Conservation (phyloP, 108 stramenopile species). For the Phaeodactylum tricornutum region DNA sequence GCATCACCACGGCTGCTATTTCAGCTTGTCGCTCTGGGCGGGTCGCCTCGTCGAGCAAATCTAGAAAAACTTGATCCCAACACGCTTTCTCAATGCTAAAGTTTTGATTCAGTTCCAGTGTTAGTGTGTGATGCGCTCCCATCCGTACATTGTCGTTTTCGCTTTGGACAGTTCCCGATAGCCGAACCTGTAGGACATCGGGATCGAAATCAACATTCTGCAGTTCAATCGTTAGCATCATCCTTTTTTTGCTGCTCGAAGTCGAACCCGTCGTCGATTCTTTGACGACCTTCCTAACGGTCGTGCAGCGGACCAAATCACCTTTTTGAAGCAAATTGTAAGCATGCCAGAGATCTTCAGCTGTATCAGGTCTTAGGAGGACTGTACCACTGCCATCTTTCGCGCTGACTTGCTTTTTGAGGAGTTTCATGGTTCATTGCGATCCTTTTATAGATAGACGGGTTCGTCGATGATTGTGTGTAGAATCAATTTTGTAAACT, state of each 20-base stretch:
- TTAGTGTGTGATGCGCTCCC: slow-evolving; percentile 93
- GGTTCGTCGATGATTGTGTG: no score
- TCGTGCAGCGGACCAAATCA: slow-evolving; percentile 85
- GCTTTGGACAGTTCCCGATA: slow-evolving; percentile 67
- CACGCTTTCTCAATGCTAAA: slow-evolving; percentile 88
- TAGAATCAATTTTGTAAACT: no score
- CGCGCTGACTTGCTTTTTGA: slow-evolving; percentile 62
- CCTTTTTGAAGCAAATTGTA: slow-evolving; percentile 87
- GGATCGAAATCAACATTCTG: slow-evolving; percentile 89
- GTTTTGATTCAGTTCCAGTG: slow-evolving; percentile 77
- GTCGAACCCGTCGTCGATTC: slow-evolving; percentile 86
- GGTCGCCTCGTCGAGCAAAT: slow-evolving; percentile 82
- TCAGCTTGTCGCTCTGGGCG: slow-evolving; percentile 88
- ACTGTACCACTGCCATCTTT: slow-evolving; percentile 86
- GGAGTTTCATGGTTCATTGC: slow-evolving; percentile 46
- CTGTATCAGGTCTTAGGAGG: slow-evolving; percentile 78
- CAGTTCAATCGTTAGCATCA: slow-evolving; percentile 89
- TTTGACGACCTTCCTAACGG: slow-evolving; percentile 91
- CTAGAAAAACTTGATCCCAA: slow-evolving; percentile 93
- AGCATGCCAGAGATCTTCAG: slow-evolving; percentile 96
- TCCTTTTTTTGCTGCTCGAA: slow-evolving; percentile 71
- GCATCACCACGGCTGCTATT: slow-evolving; percentile 90
- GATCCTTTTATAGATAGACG: no score
- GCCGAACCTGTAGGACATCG: slow-evolving; percentile 70
- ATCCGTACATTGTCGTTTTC: slow-evolving; percentile 84